A percentile compares a stretch with the other conserved stretches of the same genome.
These are phyloP conservation scores for Colletotrichum spinosum DNA, from an alignment of 2,329 filamentous ascomycete species.

Conservation along the genomic window DNA sequence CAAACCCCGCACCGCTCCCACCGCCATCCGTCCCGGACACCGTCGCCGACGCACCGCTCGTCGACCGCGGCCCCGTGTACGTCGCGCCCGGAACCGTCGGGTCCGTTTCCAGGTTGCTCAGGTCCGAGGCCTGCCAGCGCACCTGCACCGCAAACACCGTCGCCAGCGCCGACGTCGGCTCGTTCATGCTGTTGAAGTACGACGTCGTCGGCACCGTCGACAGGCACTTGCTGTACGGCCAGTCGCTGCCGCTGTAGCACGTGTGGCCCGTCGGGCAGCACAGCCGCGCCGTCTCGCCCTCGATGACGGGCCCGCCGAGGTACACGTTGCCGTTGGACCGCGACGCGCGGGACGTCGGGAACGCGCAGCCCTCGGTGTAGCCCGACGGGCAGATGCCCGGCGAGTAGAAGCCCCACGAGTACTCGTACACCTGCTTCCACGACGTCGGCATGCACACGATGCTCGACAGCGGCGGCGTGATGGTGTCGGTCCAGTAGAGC, in stretches of 20 bases:
- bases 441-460: slow-evolving; percentile 33
- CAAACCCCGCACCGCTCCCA: background rate
- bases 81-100: slow-evolving; percentile 38
- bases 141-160: slow-evolving; percentile 39
- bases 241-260: slow-evolving; percentile 24
- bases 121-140: slow-evolving; percentile 39
- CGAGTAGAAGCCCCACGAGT: slow-evolving; percentile 37
- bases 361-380: slow-evolving; percentile 35
- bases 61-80: slow-evolving; percentile 22
- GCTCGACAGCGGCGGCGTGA: slow-evolving; percentile 33
- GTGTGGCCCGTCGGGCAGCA: slow-evolving; percentile 31
- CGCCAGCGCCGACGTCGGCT: slow-evolving; percentile 18
- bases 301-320: slow-evolving; percentile 19
- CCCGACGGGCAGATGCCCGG: slow-evolving; percentile 37
- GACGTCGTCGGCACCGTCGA: slow-evolving; percentile 33
- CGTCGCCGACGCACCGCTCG: slow-evolving; percentile 5
- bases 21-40: background rate
- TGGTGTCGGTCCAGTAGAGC: slow-evolving; percentile 30
- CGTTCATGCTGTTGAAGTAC: slow-evolving; percentile 16
- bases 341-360: slow-evolving; percentile 20
- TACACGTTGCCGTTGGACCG: slow-evolving; percentile 7
- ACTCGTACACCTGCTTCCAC: slow-evolving; percentile 33
- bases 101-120: slow-evolving; percentile 38
- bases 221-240: slow-evolving; percentile 34
- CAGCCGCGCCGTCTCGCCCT: slow-evolving; percentile 26